Evolutionary conservation across 2,329 filamentous ascomycete species (phyloP), one percentile per base, ranked within the genome.

Genomic region (Fusarium subglutinans): DNA sequence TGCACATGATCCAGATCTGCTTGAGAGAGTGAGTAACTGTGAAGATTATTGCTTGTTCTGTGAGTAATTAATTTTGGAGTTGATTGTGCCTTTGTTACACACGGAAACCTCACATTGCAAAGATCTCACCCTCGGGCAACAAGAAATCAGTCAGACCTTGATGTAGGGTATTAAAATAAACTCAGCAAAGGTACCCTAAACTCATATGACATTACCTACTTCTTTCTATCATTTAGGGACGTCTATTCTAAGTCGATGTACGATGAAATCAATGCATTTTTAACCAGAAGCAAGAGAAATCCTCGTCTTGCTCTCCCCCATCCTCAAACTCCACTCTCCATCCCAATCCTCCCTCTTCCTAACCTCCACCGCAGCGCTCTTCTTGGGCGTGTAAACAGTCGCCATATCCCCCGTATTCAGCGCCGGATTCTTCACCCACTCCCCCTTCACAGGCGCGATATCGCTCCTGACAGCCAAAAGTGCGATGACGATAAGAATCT

Each of bases 231-330:
- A 14, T n/a, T n/a, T 15, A n/a, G 22, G 8, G 5, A 2, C 0
- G 22, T 44, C n/a, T 11, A 17, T 2, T 44, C 41, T 44, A 44
- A 44, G 9, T 8, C 43, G 17, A 18, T 8, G 1, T 24, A 8
- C 3, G 26, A 8, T 5, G 15, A 18, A 24, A 26, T 3, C 4
- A 3, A 3, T 1, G 0, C 6, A 3, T 0, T 13, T 20, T 13
- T 41, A 73, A 7, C 77, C 77, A 6, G 77, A 79, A 18, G 77
- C 77, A 35, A 79, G 72, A 26, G 77, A 73, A 2, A 79, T 43
- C 2, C 77, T 73, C 4, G 71, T 76, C 37, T 43, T 77, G 5
- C 77, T 79, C 58, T 77, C 73, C 2, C 76, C 77, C 76, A 79
- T 78, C 26, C 55, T 66, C 33, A 78, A 54, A 22, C 51, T 62